These are phyloP conservation scores for Colletotrichum lentis DNA, from an alignment of 2,329 filamentous ascomycete genomes.

Conservation along the genomic window DNA sequence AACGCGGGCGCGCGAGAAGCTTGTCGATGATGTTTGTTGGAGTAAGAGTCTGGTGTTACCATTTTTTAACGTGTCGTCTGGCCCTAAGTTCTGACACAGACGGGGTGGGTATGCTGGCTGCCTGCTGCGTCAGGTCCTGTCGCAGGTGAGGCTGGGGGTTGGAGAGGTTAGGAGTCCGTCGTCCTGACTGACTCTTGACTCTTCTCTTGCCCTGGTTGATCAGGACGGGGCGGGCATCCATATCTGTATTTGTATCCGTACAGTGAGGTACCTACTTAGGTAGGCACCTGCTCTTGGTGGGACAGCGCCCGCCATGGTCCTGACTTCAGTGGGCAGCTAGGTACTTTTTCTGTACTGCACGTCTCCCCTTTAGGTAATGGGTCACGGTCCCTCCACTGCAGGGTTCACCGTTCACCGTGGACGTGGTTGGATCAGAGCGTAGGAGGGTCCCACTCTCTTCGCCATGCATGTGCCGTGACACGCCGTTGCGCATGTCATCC, in stretches of 20 bases:
- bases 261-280: not conserved
- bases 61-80: conserved; percentile 3
- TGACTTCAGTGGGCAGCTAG: not conserved
- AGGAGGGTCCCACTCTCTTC: not conserved
- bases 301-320: not conserved
- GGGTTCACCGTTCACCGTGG: not conserved
- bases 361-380: conserved; percentile 17
- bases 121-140: conserved; percentile 20
- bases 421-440: not conserved
- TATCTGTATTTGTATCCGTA: not conserved
- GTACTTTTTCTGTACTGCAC: no score
- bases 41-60: conserved; percentile 6
- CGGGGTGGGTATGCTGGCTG: not conserved
- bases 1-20: not conserved
- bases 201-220: conserved; percentile 9
- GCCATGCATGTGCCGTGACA: conserved; percentile 13
- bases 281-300: not conserved
- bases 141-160: conserved; percentile 14
- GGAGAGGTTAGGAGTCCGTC: conserved; percentile 3
- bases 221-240: conserved; percentile 8
- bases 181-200: conserved; percentile 5
- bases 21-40: not conserved
- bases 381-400: conserved; percentile 25
- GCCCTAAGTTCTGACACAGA: conserved; percentile 5
- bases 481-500: conserved; percentile 10